These are phyloP conservation scores for Epicoccum sorghinum DNA, from an alignment of 2,329 filamentous ascomycete genomes.

Conservation along the genomic window DNA sequence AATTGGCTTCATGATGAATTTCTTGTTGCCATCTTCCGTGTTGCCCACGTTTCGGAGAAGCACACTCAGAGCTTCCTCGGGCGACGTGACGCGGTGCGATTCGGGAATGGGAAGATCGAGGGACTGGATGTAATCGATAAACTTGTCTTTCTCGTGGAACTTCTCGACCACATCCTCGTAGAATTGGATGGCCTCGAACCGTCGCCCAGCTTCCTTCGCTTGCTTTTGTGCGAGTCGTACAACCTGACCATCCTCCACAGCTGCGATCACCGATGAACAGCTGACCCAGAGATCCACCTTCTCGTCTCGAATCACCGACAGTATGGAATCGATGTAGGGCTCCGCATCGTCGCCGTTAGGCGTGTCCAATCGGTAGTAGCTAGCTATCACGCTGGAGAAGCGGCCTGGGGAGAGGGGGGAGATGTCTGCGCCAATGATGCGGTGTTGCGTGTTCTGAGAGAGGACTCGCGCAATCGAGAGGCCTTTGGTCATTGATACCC, in stretches of 20 bases:
- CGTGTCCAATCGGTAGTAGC: slow-evolving; percentile 59
- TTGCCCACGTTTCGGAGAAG: slow-evolving; percentile 44
- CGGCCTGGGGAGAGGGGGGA: slow-evolving; percentile 48
- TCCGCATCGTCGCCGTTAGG: slow-evolving; percentile 45
- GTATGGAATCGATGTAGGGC: slow-evolving; percentile 62
- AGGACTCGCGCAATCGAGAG: slow-evolving; percentile 70
- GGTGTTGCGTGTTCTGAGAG: slow-evolving; percentile 65
- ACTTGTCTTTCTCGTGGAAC: slow-evolving; percentile 70
- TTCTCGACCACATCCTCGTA: slow-evolving; percentile 60
- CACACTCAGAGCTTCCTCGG: slow-evolving; percentile 59
- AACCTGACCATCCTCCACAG: slow-evolving; percentile 69
- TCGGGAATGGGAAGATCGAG: slow-evolving; percentile 52
- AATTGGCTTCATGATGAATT: slow-evolving; percentile 71
- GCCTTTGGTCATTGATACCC: slow-evolving; percentile 74
- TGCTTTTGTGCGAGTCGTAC: slow-evolving; percentile 60
- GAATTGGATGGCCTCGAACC: slow-evolving; percentile 69
- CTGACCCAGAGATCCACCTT: slow-evolving; percentile 74
- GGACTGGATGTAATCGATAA: slow-evolving; percentile 63
- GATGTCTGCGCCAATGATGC: slow-evolving; percentile 75
- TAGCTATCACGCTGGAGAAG: slow-evolving; percentile 62
- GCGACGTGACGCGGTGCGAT: slow-evolving; percentile 59
- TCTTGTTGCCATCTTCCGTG: slow-evolving; percentile 36
- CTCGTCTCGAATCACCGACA: slow-evolving; percentile 66
- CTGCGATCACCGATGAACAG: slow-evolving; percentile 71
- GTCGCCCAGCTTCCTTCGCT: slow-evolving; percentile 51